A percentile compares a stretch with the other conserved stretches of the same genome.
Evolutionary conservation across 2,329 filamentous ascomycete species (phyloP).

Genomic region (Penicillium sp.): DNA sequence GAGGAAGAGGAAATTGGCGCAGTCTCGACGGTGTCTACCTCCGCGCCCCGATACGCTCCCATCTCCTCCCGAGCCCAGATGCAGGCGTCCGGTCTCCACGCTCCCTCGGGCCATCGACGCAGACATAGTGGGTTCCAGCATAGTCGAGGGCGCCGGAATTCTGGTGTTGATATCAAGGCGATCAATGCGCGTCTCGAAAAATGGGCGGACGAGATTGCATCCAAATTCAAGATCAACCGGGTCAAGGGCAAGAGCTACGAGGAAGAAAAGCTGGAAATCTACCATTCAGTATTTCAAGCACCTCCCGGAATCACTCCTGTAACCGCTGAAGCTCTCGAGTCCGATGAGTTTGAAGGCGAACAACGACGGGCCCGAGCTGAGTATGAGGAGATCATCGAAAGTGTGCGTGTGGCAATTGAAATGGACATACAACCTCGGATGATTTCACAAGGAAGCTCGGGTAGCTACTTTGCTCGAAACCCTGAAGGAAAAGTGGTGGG

Average conservation of each 20-base stretch:
- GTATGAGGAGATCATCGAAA: conserved; percentile 86
- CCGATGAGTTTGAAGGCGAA: conserved; percentile 55
- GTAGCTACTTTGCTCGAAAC: conserved; percentile 95
- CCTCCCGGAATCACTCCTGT: conserved; percentile 82
- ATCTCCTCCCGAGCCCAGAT: conserved; percentile 54
- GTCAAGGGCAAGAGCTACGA: conserved; percentile 72
- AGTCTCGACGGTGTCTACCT: conserved; percentile 55
- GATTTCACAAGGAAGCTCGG: conserved; percentile 95
- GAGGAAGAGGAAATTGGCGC: conserved; percentile 63
- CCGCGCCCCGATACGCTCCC: conserved; percentile 62
- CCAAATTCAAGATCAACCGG: conserved; percentile 86
- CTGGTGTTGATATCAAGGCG: conserved; percentile 94
- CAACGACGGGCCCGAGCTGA: conserved; percentile 69
- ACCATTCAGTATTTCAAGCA: conserved; percentile 93
- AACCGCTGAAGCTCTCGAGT: conserved; percentile 70
- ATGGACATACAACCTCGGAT: conserved; percentile 89
- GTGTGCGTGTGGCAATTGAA: conserved; percentile 84
- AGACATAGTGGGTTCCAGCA: conserved; percentile 48
- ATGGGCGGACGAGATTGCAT: conserved; percentile 97
- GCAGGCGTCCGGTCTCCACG: conserved; percentile 44
- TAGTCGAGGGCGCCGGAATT: conserved; percentile 65
- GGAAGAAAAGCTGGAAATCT: conserved; percentile 88
- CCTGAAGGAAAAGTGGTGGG: conserved; percentile 90
- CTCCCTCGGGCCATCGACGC: conserved; percentile 45
- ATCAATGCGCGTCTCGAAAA: conserved; percentile 93